These are phyloP conservation scores for Castanopsis chinensis DNA, from an alignment of 306 rosid genomes.

Conservation along the genomic window DNA sequence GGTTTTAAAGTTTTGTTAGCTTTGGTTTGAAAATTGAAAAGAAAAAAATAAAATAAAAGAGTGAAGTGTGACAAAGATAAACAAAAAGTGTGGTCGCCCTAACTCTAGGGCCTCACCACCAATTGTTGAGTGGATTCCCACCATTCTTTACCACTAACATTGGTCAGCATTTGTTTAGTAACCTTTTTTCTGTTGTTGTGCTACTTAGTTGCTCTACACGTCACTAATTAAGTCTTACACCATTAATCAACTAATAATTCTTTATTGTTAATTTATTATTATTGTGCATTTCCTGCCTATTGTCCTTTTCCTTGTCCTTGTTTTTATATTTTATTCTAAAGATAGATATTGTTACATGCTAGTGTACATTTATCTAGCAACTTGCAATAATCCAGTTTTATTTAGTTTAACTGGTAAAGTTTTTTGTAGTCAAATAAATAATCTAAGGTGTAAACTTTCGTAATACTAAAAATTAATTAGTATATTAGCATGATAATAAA, in stretches of 20 bases:
- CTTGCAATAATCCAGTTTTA: no score
- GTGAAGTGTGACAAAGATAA: slow-evolving; percentile 14
- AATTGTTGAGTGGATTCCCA: slow-evolving; percentile 63
- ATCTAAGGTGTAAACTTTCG: no score
- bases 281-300: slow-evolving; percentile 13
- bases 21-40: slow-evolving; percentile 19
- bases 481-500: no score
- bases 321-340: background rate
- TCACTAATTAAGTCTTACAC: slow-evolving; percentile 15
- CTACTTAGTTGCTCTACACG: slow-evolving; percentile 19
- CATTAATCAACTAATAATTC: slow-evolving; percentile 17
- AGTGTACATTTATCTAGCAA: no score
- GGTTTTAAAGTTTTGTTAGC: background rate
- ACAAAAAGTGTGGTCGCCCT: slow-evolving; percentile 33
- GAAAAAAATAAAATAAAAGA: background rate
- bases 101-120: slow-evolving; percentile 39
- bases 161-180: slow-evolving; percentile 41
- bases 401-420: no score
- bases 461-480: no score
- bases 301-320: background rate
- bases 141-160: slow-evolving; percentile 51
- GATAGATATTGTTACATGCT: background rate
- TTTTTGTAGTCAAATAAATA: no score
- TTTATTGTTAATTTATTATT: background rate
- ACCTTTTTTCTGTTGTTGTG: slow-evolving; percentile 16